These are phyloP conservation scores for Hanseniaspora vineae DNA, from an alignment of 805 yeast genomes.

Conservation along the genomic window DNA sequence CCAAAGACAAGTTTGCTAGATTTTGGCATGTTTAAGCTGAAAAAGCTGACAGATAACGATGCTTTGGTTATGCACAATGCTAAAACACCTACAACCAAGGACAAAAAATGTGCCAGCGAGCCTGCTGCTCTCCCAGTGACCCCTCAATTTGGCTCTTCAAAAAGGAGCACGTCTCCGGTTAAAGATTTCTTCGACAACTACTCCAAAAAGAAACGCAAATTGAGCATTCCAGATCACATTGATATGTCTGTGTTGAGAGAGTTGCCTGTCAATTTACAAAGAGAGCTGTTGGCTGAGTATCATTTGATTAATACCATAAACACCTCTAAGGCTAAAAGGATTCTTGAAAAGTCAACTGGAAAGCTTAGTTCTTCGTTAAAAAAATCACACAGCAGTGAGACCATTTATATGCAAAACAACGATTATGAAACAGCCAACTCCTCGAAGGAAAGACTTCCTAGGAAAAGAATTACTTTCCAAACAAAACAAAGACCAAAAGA, in stretches of 20 bases:
- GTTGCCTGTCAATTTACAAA: slow-evolving; percentile 53
- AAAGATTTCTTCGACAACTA: neutral
- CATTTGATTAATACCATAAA: slow-evolving; percentile 1
- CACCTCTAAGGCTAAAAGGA: neutral
- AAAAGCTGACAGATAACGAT: neutral
- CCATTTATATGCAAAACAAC: neutral
- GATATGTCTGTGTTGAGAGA: slow-evolving; percentile 54
- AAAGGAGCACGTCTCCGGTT: neutral
- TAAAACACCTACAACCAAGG: no score
- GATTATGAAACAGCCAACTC: neutral
- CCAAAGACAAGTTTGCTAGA: neutral
- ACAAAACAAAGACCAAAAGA: slow-evolving; percentile 22
- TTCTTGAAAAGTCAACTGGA: neutral
- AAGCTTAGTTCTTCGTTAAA: neutral
- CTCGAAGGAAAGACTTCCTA: neutral
- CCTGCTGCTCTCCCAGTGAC: no score
- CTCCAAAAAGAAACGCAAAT: slow-evolving; percentile 10
- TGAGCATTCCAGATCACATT: slow-evolving; percentile 19
- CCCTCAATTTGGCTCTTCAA: neutral
- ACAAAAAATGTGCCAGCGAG: no score
- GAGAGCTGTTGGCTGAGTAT: slow-evolving; percentile 48
- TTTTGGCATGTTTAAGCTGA: neutral
- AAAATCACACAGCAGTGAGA: neutral
- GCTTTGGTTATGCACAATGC: no score
- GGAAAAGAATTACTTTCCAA: slow-evolving; percentile 24